A percentile compares a stretch with the other conserved stretches of the same genome.
Evolutionary conservation across 371 early-diverging fungal species (phyloP).

Genomic region (Nematocida sp.): DNA sequence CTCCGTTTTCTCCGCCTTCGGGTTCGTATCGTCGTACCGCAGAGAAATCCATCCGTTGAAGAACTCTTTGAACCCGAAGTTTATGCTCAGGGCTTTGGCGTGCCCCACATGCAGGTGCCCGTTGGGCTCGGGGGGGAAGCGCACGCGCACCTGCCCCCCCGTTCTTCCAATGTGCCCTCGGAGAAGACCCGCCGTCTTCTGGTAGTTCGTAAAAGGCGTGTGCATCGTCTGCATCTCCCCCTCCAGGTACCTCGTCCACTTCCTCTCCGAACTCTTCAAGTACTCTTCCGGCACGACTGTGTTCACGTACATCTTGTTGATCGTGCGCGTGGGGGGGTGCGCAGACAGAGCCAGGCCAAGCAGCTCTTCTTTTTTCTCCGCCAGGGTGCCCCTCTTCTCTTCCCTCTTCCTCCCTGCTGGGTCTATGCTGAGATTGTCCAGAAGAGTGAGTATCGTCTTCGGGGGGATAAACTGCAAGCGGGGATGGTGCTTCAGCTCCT

Average conservation of each 20-base stretch:
- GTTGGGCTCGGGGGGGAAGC: conserved; percentile 97
- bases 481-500: conserved; percentile 53
- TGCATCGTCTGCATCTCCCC: conserved; percentile 70
- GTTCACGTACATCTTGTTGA: conserved; percentile 28
- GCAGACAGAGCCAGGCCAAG: conserved; percentile 7
- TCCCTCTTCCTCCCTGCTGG: not conserved
- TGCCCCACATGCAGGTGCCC: conserved; percentile 98
- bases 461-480: conserved; percentile 38
- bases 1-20: conserved; percentile 87
- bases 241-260: conserved; percentile 49
- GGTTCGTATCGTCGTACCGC: conserved; percentile 98
- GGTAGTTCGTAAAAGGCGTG: conserved; percentile 90
- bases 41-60: conserved; percentile 83
- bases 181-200: conserved; percentile 81
- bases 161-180: conserved; percentile 82
- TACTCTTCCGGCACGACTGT: conserved; percentile 4
- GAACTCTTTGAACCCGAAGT: conserved; percentile 88
- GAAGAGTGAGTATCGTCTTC: conserved; percentile 15
- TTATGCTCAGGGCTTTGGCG: conserved; percentile 97
- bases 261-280: conserved; percentile 16
- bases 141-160: conserved; percentile 82
- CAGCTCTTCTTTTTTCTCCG: conserved; percentile 13
- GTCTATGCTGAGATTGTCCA: conserved; percentile 8
- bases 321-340: conserved; percentile 32
- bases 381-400: not conserved